Conservation (phyloP, 2,329 filamentous ascomycete species). For the Eurotiales sp. region DNA sequence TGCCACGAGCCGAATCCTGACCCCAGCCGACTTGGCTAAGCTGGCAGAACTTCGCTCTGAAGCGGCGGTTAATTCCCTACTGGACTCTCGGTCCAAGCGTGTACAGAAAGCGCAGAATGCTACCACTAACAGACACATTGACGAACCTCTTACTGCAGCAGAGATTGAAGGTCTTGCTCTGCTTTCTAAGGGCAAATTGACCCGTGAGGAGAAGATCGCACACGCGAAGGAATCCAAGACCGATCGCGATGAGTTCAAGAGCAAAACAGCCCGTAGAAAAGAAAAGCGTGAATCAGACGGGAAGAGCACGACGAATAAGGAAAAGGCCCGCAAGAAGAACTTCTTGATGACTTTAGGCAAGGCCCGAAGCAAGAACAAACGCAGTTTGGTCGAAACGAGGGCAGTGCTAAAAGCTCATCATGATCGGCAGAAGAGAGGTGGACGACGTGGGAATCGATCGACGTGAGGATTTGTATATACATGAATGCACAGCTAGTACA, state of each 20-base stretch:
- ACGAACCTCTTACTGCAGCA: slow-evolving; percentile 84
- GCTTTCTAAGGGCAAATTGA: slow-evolving; percentile 68
- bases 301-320: slow-evolving; percentile 95
- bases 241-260: slow-evolving; percentile 74
- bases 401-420: slow-evolving; percentile 78
- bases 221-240: slow-evolving; percentile 79
- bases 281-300: slow-evolving; percentile 83
- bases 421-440: slow-evolving; percentile 77
- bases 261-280: slow-evolving; percentile 76
- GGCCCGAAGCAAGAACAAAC: slow-evolving; percentile 92
- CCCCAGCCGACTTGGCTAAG: slow-evolving; percentile 92
- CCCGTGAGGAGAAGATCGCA: slow-evolving; percentile 84
- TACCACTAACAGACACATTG: slow-evolving; percentile 64
- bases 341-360: slow-evolving; percentile 98
- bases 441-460: slow-evolving; percentile 67
- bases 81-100: slow-evolving; percentile 43
- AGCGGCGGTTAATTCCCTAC: slow-evolving; percentile 63
- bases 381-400: slow-evolving; percentile 80
- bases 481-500: not conserved
- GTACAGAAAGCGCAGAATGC: slow-evolving; percentile 41
- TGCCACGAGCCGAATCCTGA: slow-evolving; percentile 90
- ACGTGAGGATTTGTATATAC: slow-evolving; percentile 6
- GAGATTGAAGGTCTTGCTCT: slow-evolving; percentile 85
- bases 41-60: slow-evolving; percentile 79
- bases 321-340: slow-evolving; percentile 97